A percentile compares a stretch with the other conserved stretches of the same genome.
These are phyloP conservation scores for Pyrus pyrifolia DNA, from an alignment of 306 rosid species.

Conservation along the genomic window DNA sequence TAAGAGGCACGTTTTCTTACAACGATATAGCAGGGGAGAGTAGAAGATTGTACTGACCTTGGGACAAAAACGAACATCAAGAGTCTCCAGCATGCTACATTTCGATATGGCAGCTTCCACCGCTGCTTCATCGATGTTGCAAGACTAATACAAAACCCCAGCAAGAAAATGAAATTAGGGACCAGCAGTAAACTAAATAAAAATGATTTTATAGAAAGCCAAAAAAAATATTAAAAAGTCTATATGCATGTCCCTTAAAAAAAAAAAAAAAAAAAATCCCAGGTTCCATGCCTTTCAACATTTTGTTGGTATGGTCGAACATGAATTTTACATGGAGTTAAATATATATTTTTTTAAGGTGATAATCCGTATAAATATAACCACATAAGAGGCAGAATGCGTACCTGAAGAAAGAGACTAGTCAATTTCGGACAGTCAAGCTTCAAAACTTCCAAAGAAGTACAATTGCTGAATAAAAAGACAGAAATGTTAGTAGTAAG, in stretches of 20 bases:
- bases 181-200: not conserved
- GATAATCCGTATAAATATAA: not conserved
- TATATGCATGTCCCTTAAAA: too few species aligned
- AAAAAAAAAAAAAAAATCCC: too few species aligned
- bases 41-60: conserved; percentile 43
- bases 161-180: not conserved
- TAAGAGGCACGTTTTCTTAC: not conserved
- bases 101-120: conserved; percentile 82
- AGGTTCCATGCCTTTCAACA: not conserved
- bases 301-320: not conserved
- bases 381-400: not conserved
- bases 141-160: conserved; percentile 44
- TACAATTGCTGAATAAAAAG: conserved; percentile 61
- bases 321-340: not conserved
- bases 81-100: conserved; percentile 90
- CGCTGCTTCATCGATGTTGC: conserved; percentile 75
- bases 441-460: conserved; percentile 73
- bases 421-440: conserved; percentile 81
- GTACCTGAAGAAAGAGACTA: conserved; percentile 90
- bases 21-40: not conserved
- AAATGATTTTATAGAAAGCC: too few species aligned
- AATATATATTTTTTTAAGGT: not conserved
- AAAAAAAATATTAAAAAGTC: too few species aligned
- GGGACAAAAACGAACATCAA: conserved; percentile 92
- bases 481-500: not conserved